These are phyloP conservation scores for Blastocystis sp. DNA, from an alignment of 352 stramenopile genomes.

Conservation along the genomic window DNA sequence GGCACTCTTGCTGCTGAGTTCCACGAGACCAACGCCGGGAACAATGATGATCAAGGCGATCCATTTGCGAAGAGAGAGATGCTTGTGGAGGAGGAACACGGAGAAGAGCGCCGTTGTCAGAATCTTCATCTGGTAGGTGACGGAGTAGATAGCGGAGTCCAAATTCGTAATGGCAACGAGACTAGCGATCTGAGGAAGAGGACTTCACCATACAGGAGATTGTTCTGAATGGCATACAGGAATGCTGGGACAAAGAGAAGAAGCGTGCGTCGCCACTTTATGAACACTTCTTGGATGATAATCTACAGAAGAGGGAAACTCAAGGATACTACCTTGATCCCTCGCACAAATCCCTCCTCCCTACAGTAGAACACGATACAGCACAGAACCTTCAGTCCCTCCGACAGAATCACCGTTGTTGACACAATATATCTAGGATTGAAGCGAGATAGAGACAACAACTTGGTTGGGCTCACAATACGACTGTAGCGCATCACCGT, in stretches of 20 bases:
- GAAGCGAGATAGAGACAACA: neutral
- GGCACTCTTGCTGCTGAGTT: conserved; percentile 58
- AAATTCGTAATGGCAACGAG: conserved; percentile 70
- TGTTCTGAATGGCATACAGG: conserved; percentile 76
- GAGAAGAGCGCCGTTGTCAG: conserved; percentile 74
- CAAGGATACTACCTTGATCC: neutral
- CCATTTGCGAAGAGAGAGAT: conserved; percentile 67
- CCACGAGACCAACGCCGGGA: conserved; percentile 68
- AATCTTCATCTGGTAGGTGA: conserved; percentile 79
- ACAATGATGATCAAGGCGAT: conserved; percentile 68
- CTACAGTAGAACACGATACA: conserved; percentile 55
- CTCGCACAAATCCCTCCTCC: conserved; percentile 29
- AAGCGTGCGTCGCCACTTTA: conserved; percentile 28
- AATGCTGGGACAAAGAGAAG: conserved; percentile 65
- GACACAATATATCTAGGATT: conserved; percentile 67
- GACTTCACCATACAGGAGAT: conserved; percentile 68
- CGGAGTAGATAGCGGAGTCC: conserved; percentile 72
- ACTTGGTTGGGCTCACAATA: conserved; percentile 53
- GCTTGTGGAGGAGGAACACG: conserved; percentile 71
- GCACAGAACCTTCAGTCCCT: conserved; percentile 67
- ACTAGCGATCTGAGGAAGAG: neutral
- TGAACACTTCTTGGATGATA: conserved; percentile 47
- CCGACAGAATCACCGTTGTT: conserved; percentile 69
- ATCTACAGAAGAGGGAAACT: neutral
- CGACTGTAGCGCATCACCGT: conserved; percentile 63